These are phyloP conservation scores for Fremontodendron californicum DNA, from an alignment of 345 rosid genomes.

Conservation along the genomic window DNA sequence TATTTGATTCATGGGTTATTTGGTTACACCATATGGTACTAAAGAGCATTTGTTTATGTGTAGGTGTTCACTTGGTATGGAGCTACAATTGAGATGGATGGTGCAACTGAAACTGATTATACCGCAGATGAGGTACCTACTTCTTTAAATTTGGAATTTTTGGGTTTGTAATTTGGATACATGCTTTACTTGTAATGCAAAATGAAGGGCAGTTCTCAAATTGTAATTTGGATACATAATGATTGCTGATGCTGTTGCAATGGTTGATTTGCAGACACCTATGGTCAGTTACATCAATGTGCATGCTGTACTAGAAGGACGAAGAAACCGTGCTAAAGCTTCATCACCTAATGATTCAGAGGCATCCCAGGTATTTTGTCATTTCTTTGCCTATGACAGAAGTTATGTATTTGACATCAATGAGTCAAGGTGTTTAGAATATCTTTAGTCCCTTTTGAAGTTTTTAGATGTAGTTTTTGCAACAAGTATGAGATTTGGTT, in stretches of 20 bases:
- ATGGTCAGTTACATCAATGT: conserved; percentile 87
- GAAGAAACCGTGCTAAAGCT: conserved; percentile 65
- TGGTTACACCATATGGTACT: background rate
- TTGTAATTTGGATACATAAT: no score
- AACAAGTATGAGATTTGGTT: background rate
- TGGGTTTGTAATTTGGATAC: background rate
- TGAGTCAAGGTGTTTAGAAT: background rate
- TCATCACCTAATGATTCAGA: conserved; percentile 49
- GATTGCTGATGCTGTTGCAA: background rate
- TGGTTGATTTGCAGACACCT: conserved; percentile 54
- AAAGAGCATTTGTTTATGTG: background rate
- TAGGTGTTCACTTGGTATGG: conserved; percentile 97
- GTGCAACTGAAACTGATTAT: conserved; percentile 83
- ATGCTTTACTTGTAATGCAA: background rate
- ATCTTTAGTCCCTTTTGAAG: background rate
- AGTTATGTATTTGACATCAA: background rate
- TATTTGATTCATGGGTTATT: background rate
- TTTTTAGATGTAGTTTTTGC: background rate
- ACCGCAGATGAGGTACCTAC: conserved; percentile 75
- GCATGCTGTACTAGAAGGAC: conserved; percentile 67
- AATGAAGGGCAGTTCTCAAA: background rate
- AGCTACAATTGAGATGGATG: conserved; percentile 89
- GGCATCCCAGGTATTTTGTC: conserved; percentile 46
- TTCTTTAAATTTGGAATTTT: background rate
- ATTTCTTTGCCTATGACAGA: background rate